phyloP scores from a whole-genome alignment of 225 moss, liverwort and hornwort species.

The Bryoerythrophyllum caledonicum region DNA sequence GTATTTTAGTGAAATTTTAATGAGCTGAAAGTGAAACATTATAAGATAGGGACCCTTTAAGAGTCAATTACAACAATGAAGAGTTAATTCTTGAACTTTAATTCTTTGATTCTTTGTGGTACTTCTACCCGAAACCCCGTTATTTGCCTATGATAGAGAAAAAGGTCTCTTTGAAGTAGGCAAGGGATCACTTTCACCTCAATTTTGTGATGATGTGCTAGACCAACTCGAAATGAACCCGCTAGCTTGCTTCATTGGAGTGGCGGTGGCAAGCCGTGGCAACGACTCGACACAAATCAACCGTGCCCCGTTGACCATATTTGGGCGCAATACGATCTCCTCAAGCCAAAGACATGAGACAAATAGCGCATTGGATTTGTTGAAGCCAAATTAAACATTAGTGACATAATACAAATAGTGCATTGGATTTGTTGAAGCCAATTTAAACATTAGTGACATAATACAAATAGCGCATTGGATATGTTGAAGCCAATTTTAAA shows the following conservation, averaged over 20 bases:
- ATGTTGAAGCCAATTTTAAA: too few species aligned
- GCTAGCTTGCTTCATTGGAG: slow-evolving; percentile 43
- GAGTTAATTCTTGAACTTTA: too few species aligned
- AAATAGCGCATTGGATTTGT: background rate
- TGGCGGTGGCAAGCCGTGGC: slow-evolving; percentile 45
- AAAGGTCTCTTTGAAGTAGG: too few species aligned
- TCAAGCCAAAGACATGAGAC: slow-evolving; percentile 4
- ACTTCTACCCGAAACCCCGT: too few species aligned
- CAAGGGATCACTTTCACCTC: background rate
- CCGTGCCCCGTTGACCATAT: slow-evolving; percentile 36
- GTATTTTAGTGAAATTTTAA: too few species aligned
- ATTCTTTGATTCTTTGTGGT: too few species aligned
- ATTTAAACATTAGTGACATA: too few species aligned
- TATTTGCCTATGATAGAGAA: too few species aligned
- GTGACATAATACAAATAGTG: background rate
- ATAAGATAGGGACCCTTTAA: too few species aligned
- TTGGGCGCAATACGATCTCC: slow-evolving; percentile 39
- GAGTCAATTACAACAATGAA: too few species aligned
- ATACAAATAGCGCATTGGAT: background rate
- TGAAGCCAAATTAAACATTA: too few species aligned
- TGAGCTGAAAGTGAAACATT: too few species aligned
- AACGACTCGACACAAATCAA: slow-evolving; percentile 30
- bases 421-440: slow-evolving; percentile 15
- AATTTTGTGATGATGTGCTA: slow-evolving; percentile 9
- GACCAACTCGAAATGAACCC: slow-evolving; percentile 35